Evolutionary conservation across 805 yeast species (phyloP).

Genomic region (Myxozyma neotropica): DNA sequence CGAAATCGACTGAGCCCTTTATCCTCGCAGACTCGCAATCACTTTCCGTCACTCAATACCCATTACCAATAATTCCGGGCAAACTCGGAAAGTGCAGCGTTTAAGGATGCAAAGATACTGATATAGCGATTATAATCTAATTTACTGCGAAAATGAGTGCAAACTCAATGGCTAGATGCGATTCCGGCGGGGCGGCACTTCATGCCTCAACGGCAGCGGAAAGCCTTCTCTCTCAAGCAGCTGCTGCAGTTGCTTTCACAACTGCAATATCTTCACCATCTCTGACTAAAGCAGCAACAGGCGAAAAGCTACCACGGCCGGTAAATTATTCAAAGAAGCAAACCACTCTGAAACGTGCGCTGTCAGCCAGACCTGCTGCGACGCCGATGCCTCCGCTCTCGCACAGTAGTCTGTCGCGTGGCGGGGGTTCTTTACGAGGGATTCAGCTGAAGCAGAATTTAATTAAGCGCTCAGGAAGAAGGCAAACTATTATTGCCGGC

Average conservation of each 20-base stretch:
- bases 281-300: slow-evolving; percentile 4
- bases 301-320: background rate
- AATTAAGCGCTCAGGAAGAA: background rate
- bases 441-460: background rate
- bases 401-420: slow-evolving; percentile 4
- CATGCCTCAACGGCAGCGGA: background rate
- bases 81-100: too few relatives aligned
- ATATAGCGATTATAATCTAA: background rate
- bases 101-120: too few relatives aligned
- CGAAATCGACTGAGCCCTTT: too few relatives aligned
- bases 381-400: slow-evolving; percentile 1
- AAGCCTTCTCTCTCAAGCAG: slow-evolving; percentile 7
- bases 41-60: too few relatives aligned
- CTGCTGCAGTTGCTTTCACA: slow-evolving; percentile 5
- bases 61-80: too few relatives aligned
- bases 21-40: too few relatives aligned
- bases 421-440: slow-evolving; percentile 10
- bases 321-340: background rate
- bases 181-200: background rate
- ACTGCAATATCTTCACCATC: slow-evolving; percentile 3
- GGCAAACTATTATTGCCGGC: background rate
- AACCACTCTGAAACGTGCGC: background rate
- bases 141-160: background rate
- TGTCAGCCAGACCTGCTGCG: background rate
- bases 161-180: background rate